Conservation (phyloP, 2,329 filamentous ascomycete genomes). For the Pleomassaria siparia region DNA sequence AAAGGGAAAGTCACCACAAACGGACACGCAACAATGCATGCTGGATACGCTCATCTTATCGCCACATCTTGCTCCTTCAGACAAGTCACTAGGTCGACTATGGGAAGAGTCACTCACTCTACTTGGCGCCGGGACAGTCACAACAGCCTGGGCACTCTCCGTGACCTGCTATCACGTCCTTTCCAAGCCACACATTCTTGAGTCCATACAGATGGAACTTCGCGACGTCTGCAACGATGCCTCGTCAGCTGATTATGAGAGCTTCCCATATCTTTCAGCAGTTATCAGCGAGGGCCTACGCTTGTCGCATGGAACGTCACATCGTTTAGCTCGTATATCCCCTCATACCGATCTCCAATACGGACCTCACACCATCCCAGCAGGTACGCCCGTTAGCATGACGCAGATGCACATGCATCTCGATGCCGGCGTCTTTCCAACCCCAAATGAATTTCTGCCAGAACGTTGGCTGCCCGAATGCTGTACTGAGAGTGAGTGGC, state of each 20-base stretch:
- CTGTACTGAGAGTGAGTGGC: not conserved
- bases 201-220: too few species aligned
- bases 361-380: conserved; percentile 5
- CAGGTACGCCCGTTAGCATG: not conserved
- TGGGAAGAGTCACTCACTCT: too few species aligned
- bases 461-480: conserved; percentile 24
- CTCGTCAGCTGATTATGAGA: not conserved
- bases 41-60: too few species aligned
- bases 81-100: too few species aligned
- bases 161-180: too few species aligned
- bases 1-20: too few species aligned
- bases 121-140: too few species aligned
- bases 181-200: too few species aligned
- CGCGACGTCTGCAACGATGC: too few species aligned
- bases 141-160: too few species aligned
- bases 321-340: conserved; percentile 14
- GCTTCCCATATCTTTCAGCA: not conserved
- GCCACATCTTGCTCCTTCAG: too few species aligned
- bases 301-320: conserved; percentile 15
- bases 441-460: conserved; percentile 10
- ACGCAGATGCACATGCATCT: not conserved
- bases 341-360: conserved; percentile 7
- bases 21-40: too few species aligned
- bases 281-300: conserved; percentile 15
- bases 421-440: conserved; percentile 1